phyloP scores from a whole-genome alignment of 2,329 filamentous ascomycete species.

The Macrophomina pseudophaseolina region DNA sequence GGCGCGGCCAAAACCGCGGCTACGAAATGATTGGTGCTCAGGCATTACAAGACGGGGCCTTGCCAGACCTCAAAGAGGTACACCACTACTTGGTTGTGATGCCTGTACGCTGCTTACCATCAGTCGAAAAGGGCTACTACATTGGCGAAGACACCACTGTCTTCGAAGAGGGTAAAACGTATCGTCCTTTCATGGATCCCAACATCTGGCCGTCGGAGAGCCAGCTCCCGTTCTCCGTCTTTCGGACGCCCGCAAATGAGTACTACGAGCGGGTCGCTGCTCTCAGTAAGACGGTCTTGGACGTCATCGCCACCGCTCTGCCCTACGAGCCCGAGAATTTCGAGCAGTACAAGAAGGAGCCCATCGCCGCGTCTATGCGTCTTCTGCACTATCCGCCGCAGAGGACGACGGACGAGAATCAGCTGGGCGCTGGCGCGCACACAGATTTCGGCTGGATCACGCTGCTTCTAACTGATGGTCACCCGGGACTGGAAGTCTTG shows the following conservation, averaged over 20 bases:
- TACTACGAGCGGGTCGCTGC: conserved; percentile 16
- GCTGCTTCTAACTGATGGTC: conserved; percentile 58
- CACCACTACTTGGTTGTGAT: not conserved
- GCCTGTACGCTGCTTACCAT: too few species aligned
- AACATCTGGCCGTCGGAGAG: conserved; percentile 22
- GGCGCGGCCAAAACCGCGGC: conserved; percentile 23
- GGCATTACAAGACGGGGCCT: conserved; percentile 25
- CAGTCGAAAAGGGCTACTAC: conserved; percentile 17
- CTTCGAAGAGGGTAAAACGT: not conserved
- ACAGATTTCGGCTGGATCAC: conserved; percentile 64
- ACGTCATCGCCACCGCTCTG: conserved; percentile 8
- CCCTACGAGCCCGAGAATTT: conserved; percentile 7
- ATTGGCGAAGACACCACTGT: conserved; percentile 9
- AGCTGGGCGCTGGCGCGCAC: conserved; percentile 52
- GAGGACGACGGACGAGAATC: conserved; percentile 6
- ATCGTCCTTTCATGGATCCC: conserved; percentile 21
- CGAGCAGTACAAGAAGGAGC: conserved; percentile 7
- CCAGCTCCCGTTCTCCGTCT: not conserved
- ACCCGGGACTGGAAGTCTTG: conserved; percentile 57
- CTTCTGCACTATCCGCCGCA: conserved; percentile 32
- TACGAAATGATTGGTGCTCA: conserved; percentile 29
- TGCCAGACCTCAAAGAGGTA: conserved; percentile 30
- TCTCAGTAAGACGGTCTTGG: not conserved
- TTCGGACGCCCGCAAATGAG: conserved; percentile 1
- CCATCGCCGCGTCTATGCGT: conserved; percentile 25